Evolutionary conservation across 176 grass and related monocot genomes (phyloP), one percentile per base, ranked within the genome.

Genomic region (Rhynchospora pubera): DNA sequence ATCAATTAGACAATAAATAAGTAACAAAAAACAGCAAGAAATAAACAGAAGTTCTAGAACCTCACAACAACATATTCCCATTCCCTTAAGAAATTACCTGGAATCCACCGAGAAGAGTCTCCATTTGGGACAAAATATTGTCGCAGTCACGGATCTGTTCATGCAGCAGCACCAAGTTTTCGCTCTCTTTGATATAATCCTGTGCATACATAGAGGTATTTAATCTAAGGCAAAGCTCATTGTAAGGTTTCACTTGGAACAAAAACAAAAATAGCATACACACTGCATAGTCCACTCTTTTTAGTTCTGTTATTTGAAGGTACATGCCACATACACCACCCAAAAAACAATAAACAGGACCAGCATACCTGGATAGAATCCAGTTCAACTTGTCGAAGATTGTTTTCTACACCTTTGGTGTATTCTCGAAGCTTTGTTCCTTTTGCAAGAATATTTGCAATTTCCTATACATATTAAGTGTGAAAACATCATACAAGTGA

Each of bases 101-200:
- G 86, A 98, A 98, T 79, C 96, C 92, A 87, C 90, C 88, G 7
- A 98, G 92, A 74, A 98, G 67, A 43, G 87, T 88, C 86, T 95
- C 96, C 96, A 95, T 98, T 88, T 98, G 92, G 14, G 91, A 98
- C 76, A 98, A 82, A 88, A 98, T 95, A 78, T 93, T 94, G 83
- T 98, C 96, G 57, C 92, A 98, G 26, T 95, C 96, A 61, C 74
- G 34, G 88, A 98, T 98, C 88, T 98, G 96, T 83, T 98, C 92
- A 83, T 94, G 96, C 53, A 98, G 53, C 6, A 83, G 92, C 79
- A 98, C 89, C 65, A 98, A 87, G 34, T 98, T 98, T 70, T 95
- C 96, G 66, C 92, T 98, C 80, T 98, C 96, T 87, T 82, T 89
- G 80, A 98, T 98, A 75, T 98, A 98, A 93, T 98, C 96, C 96